Conservation (phyloP, 228 moss, liverwort and hornwort species). For the Sphagnum magellanicum region DNA sequence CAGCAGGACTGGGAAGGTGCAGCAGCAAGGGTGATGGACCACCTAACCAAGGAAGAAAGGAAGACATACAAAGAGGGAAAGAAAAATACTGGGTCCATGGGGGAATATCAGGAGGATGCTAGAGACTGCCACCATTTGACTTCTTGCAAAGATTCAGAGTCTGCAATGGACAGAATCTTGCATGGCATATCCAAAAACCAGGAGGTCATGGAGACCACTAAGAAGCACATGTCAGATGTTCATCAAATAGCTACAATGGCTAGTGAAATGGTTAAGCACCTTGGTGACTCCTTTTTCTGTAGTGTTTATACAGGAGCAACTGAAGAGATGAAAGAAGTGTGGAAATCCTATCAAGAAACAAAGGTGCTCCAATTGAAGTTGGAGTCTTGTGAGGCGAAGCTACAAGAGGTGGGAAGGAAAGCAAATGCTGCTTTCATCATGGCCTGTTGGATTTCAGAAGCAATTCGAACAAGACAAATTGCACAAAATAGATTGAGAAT, state of each 20-base stretch:
- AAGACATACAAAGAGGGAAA: slow-evolving; percentile 32
- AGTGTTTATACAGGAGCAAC: background rate
- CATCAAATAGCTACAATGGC: slow-evolving; percentile 35
- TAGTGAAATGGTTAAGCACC: slow-evolving; percentile 31
- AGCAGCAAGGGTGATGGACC: slow-evolving; percentile 48
- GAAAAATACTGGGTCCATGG: slow-evolving; percentile 31
- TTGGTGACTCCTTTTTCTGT: slow-evolving; percentile 14
- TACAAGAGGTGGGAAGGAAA: slow-evolving; percentile 50
- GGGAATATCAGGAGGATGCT: slow-evolving; percentile 3
- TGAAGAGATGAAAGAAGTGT: slow-evolving; percentile 6
- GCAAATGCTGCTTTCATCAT: slow-evolving; percentile 26
- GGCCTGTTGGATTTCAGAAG: slow-evolving; percentile 53
- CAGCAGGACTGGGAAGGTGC: slow-evolving; percentile 61
- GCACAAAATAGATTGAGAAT: slow-evolving; percentile 33
- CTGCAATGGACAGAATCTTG: slow-evolving; percentile 10
- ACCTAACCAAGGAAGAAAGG: slow-evolving; percentile 49
- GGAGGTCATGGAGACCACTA: slow-evolving; percentile 22
- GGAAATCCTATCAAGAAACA: slow-evolving; percentile 16
- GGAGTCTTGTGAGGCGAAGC: slow-evolving; percentile 17
- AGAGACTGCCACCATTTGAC: no score
- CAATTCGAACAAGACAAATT: slow-evolving; percentile 28
- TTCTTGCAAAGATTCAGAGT: slow-evolving; percentile 11
- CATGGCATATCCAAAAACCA: slow-evolving; percentile 27
- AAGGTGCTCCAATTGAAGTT: slow-evolving; percentile 15
- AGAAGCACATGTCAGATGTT: slow-evolving; percentile 36